Conservation (phyloP, 2,329 filamentous ascomycete species). For the Xylariaceae sp. region DNA sequence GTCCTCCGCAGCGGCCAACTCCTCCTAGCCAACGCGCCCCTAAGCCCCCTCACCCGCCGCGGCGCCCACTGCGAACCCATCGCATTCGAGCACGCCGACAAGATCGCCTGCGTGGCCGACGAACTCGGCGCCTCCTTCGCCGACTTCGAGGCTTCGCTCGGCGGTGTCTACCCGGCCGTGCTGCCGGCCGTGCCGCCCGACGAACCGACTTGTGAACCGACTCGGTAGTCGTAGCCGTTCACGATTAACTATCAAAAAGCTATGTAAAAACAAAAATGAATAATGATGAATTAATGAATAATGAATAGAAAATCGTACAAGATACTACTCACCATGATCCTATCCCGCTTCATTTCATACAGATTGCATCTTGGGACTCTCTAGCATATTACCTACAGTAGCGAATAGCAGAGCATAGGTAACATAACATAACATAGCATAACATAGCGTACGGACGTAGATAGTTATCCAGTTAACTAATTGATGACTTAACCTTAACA, state of each 20-base stretch:
- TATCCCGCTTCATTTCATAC: too few relatives aligned
- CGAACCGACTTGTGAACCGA: slow-evolving; percentile 28
- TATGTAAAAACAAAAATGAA: too few relatives aligned
- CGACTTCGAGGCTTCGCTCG: slow-evolving; percentile 19
- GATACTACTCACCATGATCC: too few relatives aligned
- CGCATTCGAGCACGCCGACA: slow-evolving; percentile 17
- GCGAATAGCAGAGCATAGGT: too few relatives aligned
- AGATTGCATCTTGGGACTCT: too few relatives aligned
- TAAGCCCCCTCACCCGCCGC: slow-evolving; percentile 9
- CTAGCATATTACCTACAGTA: too few relatives aligned
- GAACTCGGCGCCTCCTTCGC: slow-evolving; percentile 23
- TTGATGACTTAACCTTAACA: too few relatives aligned
- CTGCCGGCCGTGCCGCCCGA: slow-evolving; percentile 38
- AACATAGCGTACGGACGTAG: too few relatives aligned
- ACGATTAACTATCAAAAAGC: neutral
- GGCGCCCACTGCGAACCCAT: slow-evolving; percentile 18
- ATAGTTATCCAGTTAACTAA: too few relatives aligned
- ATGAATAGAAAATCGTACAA: too few relatives aligned
- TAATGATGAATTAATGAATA: too few relatives aligned
- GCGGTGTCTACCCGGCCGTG: slow-evolving; percentile 27
- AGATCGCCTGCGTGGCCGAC: slow-evolving; percentile 23
- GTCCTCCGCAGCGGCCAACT: slow-evolving; percentile 27
- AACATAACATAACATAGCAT: too few relatives aligned
- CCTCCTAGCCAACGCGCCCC: slow-evolving; percentile 16
- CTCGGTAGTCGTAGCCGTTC: neutral